Percentiles rank a stretch among this genome's conserved stretches.
These are phyloP conservation scores for Solanum chilense DNA, from an alignment of 257 asterid species.

Conservation along the genomic window DNA sequence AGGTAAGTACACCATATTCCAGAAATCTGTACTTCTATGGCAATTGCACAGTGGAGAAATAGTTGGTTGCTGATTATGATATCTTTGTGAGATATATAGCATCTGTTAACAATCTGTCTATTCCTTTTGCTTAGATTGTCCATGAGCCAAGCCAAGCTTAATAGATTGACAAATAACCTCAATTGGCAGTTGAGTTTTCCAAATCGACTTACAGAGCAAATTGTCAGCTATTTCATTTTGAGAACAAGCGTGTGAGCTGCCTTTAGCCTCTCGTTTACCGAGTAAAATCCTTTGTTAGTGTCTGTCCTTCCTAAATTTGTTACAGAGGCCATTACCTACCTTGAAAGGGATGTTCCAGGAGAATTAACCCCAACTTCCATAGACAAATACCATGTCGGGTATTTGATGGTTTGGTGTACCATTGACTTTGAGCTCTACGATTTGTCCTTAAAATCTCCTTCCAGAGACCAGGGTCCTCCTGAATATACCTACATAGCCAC, in stretches of 20 bases:
- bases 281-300: neutral
- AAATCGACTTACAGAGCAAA: neutral
- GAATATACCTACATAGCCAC: neutral
- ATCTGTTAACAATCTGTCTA: neutral
- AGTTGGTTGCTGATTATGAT: neutral
- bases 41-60: neutral
- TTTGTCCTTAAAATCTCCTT: neutral
- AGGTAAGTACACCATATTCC: neutral
- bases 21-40: neutral
- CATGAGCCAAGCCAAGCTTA: neutral
- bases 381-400: neutral
- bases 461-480: neutral
- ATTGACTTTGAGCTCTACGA: neutral
- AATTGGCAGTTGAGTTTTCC: neutral
- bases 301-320: neutral
- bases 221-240: neutral
- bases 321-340: neutral
- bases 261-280: neutral
- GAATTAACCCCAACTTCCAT: neutral
- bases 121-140: neutral
- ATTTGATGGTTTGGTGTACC: neutral
- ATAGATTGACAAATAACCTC: neutral
- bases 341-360: neutral
- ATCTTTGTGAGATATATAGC: neutral
- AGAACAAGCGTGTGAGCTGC: neutral